A percentile compares a stretch with the other conserved stretches of the same genome.
These are phyloP conservation scores for Triticum urartu DNA, from an alignment of 176 grass and related monocot species.

Conservation along the genomic window DNA sequence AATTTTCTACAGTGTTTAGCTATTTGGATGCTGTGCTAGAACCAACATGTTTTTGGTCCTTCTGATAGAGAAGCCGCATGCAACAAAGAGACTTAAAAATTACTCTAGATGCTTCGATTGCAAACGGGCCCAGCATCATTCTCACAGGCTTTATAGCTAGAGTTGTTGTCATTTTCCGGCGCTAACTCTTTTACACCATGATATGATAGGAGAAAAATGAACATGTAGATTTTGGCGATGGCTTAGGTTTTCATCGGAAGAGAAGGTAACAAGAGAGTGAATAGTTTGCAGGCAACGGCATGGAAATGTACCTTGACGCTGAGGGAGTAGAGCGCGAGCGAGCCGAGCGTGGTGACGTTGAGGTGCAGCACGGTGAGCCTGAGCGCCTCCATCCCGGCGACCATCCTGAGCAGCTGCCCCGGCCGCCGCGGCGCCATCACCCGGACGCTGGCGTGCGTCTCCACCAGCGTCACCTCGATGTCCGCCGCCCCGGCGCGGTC, in stretches of 20 bases:
- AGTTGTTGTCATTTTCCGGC: neutral
- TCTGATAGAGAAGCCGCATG: neutral
- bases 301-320: conserved; percentile 68
- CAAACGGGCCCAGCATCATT: no score
- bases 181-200: neutral
- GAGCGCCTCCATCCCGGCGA: conserved; percentile 61
- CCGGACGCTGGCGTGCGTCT: conserved; percentile 71
- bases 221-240: neutral
- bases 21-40: neutral
- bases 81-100: neutral
- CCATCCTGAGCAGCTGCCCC: conserved; percentile 67
- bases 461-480: conserved; percentile 77
- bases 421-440: conserved; percentile 52
- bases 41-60: neutral
- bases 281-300: neutral
- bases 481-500: conserved; percentile 51
- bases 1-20: neutral
- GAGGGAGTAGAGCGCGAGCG: conserved; percentile 74
- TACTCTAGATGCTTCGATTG: no score
- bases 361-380: conserved; percentile 73
- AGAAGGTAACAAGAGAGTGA: neutral
- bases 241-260: neutral
- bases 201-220: neutral
- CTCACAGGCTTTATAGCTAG: no score
- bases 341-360: conserved; percentile 55